Base-by-base conservation (phyloP, 148 eudicot species). In the Silene latifolia region DNA sequence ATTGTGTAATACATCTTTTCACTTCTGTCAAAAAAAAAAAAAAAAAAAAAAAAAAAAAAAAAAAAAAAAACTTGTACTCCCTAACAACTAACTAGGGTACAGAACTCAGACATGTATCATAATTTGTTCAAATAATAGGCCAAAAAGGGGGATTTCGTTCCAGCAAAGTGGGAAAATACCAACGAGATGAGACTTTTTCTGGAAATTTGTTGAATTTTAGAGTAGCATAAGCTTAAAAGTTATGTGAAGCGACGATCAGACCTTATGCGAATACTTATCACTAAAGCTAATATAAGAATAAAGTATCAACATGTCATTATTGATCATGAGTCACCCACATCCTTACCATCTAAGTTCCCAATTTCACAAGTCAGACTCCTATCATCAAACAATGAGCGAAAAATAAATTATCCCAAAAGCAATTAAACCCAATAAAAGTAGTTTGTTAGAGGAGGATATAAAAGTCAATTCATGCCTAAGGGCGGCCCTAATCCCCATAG, bases 371-470 rank as follows among this genome's bases (percentile, higher is more conserved):
- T 67, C 42, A 58, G 15, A 59, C 60, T 24, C 72, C 72, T 58
- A 58, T 69, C 74, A 58, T 44, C 44, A 59, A 69, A 39, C 74
- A 76, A 69, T 18, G 21, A 20, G 51, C 63, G 77, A 71, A 46
- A n/a, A 72, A 51, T 65, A 39, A 57, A 11, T 25, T 46, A 58
- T 61, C 68, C 8, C 23, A 59, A 72, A 76, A 67, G 80, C 80
- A 78, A 23, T 57, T 78, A 56, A 73, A 73, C 77, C 20, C 73
- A 73, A 47, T 72, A 76, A 73, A 58, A 32, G 21, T 10, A 15
- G 71, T 73, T 76, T 66, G 29, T 67, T 76, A 59, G 47, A 32
- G 29, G 51, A 78, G 77, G 81, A 46, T 44, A 58, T 4, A 72
- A 73, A 17, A 25, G 72, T 27, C 61, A 79, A n/a, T 67, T 44